Evolutionary conservation across 1,139 yeast species (phyloP).

Genomic region (Yamadazyma conglobata): DNA sequence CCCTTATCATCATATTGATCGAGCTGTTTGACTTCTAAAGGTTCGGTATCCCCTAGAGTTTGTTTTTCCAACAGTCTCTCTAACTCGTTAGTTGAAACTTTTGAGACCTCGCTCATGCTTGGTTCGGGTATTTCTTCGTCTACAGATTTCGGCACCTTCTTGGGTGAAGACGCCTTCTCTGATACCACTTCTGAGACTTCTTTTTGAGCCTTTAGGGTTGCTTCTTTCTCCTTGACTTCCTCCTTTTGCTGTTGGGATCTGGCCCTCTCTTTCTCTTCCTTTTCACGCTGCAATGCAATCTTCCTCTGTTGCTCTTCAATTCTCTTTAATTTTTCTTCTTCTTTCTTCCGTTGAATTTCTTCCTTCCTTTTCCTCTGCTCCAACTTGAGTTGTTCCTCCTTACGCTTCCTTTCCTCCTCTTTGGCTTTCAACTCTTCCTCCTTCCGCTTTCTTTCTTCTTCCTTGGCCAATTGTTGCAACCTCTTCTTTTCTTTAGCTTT

Average conservation of each 20-base stretch:
- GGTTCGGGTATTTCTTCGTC: slow-evolving; percentile 62
- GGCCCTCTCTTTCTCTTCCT: slow-evolving; percentile 48
- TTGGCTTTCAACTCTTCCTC: slow-evolving; percentile 51
- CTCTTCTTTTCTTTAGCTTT: slow-evolving; percentile 77
- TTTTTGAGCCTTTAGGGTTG: slow-evolving; percentile 5
- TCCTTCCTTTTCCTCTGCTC: slow-evolving; percentile 47
- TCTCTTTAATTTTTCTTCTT: slow-evolving; percentile 50
- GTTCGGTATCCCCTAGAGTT: too few relatives aligned
- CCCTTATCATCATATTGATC: too few relatives aligned
- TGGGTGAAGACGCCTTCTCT: slow-evolving; percentile 38
- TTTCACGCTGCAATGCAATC: slow-evolving; percentile 48
- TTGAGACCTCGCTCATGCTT: too few relatives aligned
- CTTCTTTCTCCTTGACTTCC: slow-evolving; percentile 41
- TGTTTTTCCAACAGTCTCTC: too few relatives aligned
- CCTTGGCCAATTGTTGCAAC: slow-evolving; percentile 65
- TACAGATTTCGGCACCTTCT: slow-evolving; percentile 75
- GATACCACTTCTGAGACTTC: too few relatives aligned
- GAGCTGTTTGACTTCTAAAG: too few relatives aligned
- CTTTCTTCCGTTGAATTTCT: slow-evolving; percentile 46
- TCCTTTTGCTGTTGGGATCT: slow-evolving; percentile 41
- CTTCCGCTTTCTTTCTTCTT: slow-evolving; percentile 61
- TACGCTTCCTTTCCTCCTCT: slow-evolving; percentile 32
- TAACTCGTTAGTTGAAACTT: too few relatives aligned
- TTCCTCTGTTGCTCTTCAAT: slow-evolving; percentile 39
- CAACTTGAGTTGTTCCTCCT: slow-evolving; percentile 39